Conservation (phyloP, 768 basidiomycete genomes). For the Exsudoporus frostii region DNA sequence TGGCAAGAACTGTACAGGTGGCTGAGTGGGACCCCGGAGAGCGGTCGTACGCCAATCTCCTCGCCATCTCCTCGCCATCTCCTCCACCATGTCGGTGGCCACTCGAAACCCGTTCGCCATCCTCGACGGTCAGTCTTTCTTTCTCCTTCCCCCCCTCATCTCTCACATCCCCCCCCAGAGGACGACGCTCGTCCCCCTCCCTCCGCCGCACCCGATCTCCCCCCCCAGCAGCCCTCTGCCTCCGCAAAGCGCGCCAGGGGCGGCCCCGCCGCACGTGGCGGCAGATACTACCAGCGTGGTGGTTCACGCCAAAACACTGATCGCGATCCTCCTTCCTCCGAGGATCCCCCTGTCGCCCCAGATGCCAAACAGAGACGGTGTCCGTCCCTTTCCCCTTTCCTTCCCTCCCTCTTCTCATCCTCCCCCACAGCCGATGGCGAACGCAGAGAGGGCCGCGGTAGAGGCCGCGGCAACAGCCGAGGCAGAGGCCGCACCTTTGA, state of each 20-base stretch:
- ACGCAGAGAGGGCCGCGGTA: slow-evolving; percentile 43
- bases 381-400: slow-evolving; percentile 16
- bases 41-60: neutral
- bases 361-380: slow-evolving; percentile 34
- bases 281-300: slow-evolving; percentile 69
- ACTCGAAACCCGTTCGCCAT: slow-evolving; percentile 83
- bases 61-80: neutral
- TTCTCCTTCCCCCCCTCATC: neutral
- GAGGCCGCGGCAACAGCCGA: slow-evolving; percentile 45
- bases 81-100: slow-evolving; percentile 77
- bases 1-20: slow-evolving; percentile 41
- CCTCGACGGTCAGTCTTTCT: slow-evolving; percentile 60
- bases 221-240: slow-evolving; percentile 34
- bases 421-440: slow-evolving; percentile 38
- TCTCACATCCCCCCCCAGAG: slow-evolving; percentile 33
- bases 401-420: slow-evolving; percentile 1
- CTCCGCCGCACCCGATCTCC: slow-evolving; percentile 22
- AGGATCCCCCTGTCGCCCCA: slow-evolving; percentile 34
- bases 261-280: slow-evolving; percentile 62
- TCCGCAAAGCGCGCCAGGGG: slow-evolving; percentile 46
- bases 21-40: slow-evolving; percentile 46
- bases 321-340: slow-evolving; percentile 38
- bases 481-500: slow-evolving; percentile 76
- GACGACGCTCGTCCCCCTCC: slow-evolving; percentile 43
- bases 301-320: slow-evolving; percentile 42